These are phyloP conservation scores for Monosporascus sp. DNA, from an alignment of 2,329 filamentous ascomycete species.

Conservation along the genomic window DNA sequence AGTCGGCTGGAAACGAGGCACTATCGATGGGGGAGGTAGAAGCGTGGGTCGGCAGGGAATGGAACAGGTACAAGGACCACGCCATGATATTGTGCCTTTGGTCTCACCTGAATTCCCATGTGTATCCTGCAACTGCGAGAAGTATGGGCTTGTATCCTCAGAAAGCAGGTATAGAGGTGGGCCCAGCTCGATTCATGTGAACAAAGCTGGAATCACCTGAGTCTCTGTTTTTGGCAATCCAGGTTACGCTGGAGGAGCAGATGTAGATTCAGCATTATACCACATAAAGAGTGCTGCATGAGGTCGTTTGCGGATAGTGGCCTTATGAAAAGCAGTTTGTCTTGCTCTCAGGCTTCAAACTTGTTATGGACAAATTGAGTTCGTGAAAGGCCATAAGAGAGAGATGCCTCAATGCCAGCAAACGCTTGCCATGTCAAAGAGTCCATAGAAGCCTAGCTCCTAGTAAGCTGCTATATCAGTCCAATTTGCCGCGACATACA, in stretches of 20 bases:
- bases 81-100: not conserved
- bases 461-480: too few species aligned
- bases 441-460: not conserved
- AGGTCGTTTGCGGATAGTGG: not conserved
- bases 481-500: too few species aligned
- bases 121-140: not conserved
- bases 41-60: too few species aligned
- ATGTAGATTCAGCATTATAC: too few species aligned
- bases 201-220: not conserved
- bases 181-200: not conserved
- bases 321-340: not conserved
- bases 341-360: not conserved
- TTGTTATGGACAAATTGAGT: not conserved
- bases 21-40: too few species aligned
- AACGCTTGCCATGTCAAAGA: not conserved
- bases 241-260: not conserved
- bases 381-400: not conserved
- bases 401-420: not conserved
- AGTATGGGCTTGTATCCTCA: not conserved
- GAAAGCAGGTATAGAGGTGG: not conserved
- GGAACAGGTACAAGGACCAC: too few species aligned
- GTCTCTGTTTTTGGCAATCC: not conserved
- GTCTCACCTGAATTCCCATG: not conserved
- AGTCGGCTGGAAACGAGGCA: too few species aligned
- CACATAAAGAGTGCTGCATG: too few species aligned